Conservation (phyloP, 257 asterid genomes). For the Forsythia viridissima region DNA sequence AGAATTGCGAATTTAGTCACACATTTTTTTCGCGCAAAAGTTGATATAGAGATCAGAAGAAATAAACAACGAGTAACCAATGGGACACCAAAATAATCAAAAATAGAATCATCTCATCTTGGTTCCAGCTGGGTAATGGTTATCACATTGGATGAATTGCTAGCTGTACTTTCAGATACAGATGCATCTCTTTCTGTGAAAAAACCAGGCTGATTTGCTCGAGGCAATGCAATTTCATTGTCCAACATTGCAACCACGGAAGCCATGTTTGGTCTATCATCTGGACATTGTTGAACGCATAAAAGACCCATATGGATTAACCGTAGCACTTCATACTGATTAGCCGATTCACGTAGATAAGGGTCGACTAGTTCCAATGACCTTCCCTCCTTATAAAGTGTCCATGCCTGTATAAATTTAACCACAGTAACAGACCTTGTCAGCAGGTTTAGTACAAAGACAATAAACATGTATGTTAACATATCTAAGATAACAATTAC, state of each 20-base stretch:
- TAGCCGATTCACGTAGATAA: background rate
- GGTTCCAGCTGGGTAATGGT: no score
- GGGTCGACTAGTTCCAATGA: slow-evolving; percentile 11
- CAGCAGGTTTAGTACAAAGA: no score
- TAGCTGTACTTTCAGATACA: background rate
- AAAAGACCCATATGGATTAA: slow-evolving; percentile 13
- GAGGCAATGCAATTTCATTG: slow-evolving; percentile 3
- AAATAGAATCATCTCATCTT: no score
- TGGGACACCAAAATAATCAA: no score
- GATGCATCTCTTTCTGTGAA: background rate
- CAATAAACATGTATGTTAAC: no score
- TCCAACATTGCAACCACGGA: background rate
- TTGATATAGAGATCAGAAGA: no score
- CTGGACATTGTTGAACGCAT: slow-evolving; percentile 8
- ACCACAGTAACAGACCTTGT: no score
- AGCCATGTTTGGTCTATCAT: slow-evolving; percentile 18
- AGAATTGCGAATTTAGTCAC: no score
- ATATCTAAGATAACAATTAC: background rate
- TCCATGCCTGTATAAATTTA: slow-evolving; percentile 15
- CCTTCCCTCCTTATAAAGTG: slow-evolving; percentile 9
- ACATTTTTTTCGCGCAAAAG: no score
- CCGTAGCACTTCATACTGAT: background rate
- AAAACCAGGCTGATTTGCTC: slow-evolving; percentile 19
- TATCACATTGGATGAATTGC: background rate
- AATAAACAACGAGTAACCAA: no score